A percentile compares a stretch with the other conserved stretches of the same genome.
Evolutionary conservation across 140 eudicot genomes (phyloP).

Genomic region (Flaveria floridana): DNA sequence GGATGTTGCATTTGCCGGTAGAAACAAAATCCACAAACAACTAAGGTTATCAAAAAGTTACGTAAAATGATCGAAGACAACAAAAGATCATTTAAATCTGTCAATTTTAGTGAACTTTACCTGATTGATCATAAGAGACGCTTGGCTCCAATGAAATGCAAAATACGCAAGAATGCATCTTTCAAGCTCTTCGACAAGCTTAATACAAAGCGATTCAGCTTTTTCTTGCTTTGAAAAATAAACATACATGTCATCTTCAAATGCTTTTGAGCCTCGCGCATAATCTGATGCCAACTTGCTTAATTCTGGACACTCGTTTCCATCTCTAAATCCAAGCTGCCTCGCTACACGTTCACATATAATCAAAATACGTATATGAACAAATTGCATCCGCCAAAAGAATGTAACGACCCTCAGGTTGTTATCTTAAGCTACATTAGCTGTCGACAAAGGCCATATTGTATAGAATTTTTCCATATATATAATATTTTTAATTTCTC

Average conservation of each 20-base stretch:
- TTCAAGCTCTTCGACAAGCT: constrained; percentile 73
- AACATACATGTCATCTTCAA: constrained; percentile 43
- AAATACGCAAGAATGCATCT: constrained; percentile 79
- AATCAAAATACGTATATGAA: not conserved
- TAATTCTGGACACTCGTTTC: constrained; percentile 61
- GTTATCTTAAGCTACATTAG: too few relatives aligned
- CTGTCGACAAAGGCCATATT: too few relatives aligned
- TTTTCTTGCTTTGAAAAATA: constrained; percentile 51
- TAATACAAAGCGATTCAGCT: constrained; percentile 47
- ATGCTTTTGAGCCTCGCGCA: constrained; percentile 49
- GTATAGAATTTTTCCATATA: too few relatives aligned
- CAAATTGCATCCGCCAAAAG: not conserved
- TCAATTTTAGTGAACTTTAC: constrained; percentile 24
- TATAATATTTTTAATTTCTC: too few relatives aligned
- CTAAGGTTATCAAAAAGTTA: too few relatives aligned
- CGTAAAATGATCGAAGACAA: too few relatives aligned
- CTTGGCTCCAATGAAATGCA: constrained; percentile 73
- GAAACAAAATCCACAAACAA: too few relatives aligned
- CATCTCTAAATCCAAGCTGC: constrained; percentile 76
- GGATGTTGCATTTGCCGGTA: too few relatives aligned
- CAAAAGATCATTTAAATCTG: not conserved
- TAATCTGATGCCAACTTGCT: constrained; percentile 58
- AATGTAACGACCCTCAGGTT: not conserved
- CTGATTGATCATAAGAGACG: constrained; percentile 58
- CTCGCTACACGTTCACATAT: constrained; percentile 47